Percentiles rank a stretch among this genome's conserved stretches.
Conservation (phyloP, 169 alveolate species). For the Eimeria zaria region DNA sequence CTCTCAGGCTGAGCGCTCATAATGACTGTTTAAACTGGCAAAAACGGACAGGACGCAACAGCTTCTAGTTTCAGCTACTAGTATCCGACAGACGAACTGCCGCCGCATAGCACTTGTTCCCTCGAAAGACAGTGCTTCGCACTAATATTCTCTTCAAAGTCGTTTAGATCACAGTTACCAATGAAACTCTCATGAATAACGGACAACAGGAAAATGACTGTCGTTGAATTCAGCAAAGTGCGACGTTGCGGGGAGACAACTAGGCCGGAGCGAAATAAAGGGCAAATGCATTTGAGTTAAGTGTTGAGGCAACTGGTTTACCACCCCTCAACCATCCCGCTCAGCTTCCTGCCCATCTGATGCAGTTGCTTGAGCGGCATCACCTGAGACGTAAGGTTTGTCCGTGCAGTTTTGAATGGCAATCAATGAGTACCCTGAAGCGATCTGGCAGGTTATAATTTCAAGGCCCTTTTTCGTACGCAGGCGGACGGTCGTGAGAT, state of each 20-base stretch:
- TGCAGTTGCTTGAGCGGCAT: constrained; percentile 20
- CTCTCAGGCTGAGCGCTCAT: background rate
- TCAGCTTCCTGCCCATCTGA: constrained; percentile 42
- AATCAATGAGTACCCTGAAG: constrained; percentile 78
- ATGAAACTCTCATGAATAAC: background rate
- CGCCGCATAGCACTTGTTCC: background rate
- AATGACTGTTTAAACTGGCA: background rate
- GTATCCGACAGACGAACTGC: background rate
- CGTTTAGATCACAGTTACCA: background rate
- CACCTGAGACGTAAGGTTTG: constrained; percentile 75
- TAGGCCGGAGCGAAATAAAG: background rate
- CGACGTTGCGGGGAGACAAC: background rate
- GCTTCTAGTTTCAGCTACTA: background rate
- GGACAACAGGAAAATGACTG: background rate
- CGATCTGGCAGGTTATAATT: constrained; percentile 80
- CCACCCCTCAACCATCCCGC: constrained; percentile 11
- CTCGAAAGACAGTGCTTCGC: background rate
- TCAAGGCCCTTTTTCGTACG: constrained; percentile 85
- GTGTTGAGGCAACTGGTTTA: background rate
- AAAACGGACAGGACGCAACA: background rate
- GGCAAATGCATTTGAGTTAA: background rate
- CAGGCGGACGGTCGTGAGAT: constrained; percentile 75
- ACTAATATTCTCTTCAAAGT: background rate
- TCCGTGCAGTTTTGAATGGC: constrained; percentile 85
- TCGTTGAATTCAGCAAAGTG: background rate